A percentile compares a stretch with the other conserved stretches of the same genome.
These are phyloP conservation scores for Malus hybrid DNA, from an alignment of 331 rosid species.

Conservation along the genomic window DNA sequence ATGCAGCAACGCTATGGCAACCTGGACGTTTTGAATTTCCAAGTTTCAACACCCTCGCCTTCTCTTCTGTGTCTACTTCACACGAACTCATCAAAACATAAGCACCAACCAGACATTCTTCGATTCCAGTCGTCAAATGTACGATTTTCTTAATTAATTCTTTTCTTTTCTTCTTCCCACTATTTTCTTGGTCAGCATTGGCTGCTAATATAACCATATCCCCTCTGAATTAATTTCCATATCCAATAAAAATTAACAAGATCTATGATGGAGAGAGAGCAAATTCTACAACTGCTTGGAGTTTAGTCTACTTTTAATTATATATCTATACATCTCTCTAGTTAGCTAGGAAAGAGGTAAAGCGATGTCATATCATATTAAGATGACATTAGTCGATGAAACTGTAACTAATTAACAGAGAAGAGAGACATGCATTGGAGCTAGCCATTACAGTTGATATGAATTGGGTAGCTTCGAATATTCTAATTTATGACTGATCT, in stretches of 20 bases:
- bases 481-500: slow-evolving; percentile 22
- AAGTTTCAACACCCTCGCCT: background rate
- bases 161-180: background rate
- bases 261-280: background rate
- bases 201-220: background rate
- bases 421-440: background rate
- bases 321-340: background rate
- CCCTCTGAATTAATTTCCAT: background rate
- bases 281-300: background rate
- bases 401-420: background rate
- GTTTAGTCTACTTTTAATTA: background rate
- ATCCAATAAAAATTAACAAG: background rate
- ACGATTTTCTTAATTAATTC: background rate
- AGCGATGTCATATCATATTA: background rate
- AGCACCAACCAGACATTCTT: background rate
- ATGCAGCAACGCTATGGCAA: background rate
- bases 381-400: background rate
- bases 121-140: background rate
- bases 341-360: background rate
- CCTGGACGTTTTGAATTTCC: background rate
- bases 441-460: background rate
- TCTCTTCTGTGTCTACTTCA: background rate
- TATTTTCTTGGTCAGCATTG: background rate
- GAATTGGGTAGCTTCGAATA: background rate
- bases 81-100: background rate